phyloP scores from a whole-genome alignment of 2,329 filamentous ascomycete species.

The Ophioceras dolichostomum region DNA sequence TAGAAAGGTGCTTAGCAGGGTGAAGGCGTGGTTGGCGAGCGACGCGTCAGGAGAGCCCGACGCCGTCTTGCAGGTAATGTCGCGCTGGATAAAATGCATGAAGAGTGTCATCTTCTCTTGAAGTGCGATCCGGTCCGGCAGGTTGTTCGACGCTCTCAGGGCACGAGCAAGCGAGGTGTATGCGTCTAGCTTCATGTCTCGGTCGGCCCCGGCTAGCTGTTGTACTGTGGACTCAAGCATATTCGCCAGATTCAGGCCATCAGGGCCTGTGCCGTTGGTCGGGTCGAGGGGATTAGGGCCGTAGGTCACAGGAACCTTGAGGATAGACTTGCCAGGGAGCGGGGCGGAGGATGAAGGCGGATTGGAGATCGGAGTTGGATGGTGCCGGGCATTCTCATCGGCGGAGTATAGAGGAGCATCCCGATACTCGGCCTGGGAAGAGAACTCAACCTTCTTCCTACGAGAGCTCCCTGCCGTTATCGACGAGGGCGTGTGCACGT shows the following conservation, averaged over 20 bases:
- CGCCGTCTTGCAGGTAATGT: conserved; percentile 52
- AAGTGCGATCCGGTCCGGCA: conserved; percentile 63
- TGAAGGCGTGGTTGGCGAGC: conserved; percentile 66
- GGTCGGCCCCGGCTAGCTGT: conserved; percentile 64
- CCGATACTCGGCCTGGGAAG: conserved; percentile 41
- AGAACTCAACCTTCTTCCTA: conserved; percentile 46
- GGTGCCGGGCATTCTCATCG: conserved; percentile 23
- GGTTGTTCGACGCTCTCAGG: conserved; percentile 68
- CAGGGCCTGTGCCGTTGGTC: conserved; percentile 29
- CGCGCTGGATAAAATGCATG: conserved; percentile 72
- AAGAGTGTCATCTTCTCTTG: conserved; percentile 66
- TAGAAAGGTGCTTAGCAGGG: conserved; percentile 64
- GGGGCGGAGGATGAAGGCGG: conserved; percentile 12
- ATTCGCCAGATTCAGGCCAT: conserved; percentile 47
- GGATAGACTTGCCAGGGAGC: conserved; percentile 53
- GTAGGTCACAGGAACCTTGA: conserved; percentile 51
- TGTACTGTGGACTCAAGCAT: conserved; percentile 80
- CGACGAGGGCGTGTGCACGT: conserved; percentile 30
- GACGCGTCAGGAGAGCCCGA: conserved; percentile 50
- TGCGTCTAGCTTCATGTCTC: conserved; percentile 66
- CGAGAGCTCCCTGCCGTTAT: conserved; percentile 30
- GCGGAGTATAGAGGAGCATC: conserved; percentile 35
- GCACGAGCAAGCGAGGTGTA: conserved; percentile 70
- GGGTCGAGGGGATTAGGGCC: conserved; percentile 32
- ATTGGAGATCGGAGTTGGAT: conserved; percentile 25